phyloP scores from a whole-genome alignment of 306 rosid species.

The Vigna nakashimae region DNA sequence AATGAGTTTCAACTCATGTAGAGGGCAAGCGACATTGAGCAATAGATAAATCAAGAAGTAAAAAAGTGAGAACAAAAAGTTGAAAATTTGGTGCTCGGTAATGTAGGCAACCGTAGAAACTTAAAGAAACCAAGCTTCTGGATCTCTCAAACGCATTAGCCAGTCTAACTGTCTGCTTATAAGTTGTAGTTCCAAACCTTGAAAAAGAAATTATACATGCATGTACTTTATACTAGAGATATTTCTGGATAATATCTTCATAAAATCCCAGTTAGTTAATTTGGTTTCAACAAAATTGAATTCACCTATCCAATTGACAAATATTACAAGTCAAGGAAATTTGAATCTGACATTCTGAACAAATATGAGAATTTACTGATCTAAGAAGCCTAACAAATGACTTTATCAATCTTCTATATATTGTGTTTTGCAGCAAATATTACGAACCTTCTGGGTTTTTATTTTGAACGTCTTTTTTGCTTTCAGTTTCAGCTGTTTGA shows the following conservation, averaged over 20 bases:
- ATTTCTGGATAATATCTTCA: slow-evolving; percentile 27
- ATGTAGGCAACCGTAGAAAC: slow-evolving; percentile 46
- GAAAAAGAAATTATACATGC: not conserved
- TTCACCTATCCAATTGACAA: not conserved
- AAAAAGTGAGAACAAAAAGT: slow-evolving; percentile 10
- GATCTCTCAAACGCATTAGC: not conserved
- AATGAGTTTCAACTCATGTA: slow-evolving; percentile 10
- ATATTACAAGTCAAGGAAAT: slow-evolving; percentile 14
- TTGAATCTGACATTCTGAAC: not conserved
- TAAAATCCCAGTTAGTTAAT: slow-evolving; percentile 3
- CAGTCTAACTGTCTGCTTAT: not conserved
- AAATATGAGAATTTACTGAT: slow-evolving; percentile 8
- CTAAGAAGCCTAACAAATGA: not conserved
- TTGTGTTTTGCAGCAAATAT: slow-evolving; percentile 10
- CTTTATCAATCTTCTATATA: not conserved
- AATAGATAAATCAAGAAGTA: slow-evolving; percentile 22
- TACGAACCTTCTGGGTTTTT: slow-evolving; percentile 14
- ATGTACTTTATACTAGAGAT: not conserved
- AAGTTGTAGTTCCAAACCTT: slow-evolving; percentile 22
- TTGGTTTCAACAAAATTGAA: slow-evolving; percentile 25
- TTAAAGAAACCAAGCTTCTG: not conserved
- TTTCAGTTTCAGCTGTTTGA: slow-evolving; percentile 18
- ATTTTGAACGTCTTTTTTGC: slow-evolving; percentile 11
- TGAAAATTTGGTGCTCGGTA: not conserved
- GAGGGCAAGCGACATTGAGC: slow-evolving; percentile 1